Percentiles rank a stretch among this genome's conserved stretches.
These are phyloP conservation scores for Alternaria solani DNA, from an alignment of 2,329 filamentous ascomycete genomes.

Conservation along the genomic window DNA sequence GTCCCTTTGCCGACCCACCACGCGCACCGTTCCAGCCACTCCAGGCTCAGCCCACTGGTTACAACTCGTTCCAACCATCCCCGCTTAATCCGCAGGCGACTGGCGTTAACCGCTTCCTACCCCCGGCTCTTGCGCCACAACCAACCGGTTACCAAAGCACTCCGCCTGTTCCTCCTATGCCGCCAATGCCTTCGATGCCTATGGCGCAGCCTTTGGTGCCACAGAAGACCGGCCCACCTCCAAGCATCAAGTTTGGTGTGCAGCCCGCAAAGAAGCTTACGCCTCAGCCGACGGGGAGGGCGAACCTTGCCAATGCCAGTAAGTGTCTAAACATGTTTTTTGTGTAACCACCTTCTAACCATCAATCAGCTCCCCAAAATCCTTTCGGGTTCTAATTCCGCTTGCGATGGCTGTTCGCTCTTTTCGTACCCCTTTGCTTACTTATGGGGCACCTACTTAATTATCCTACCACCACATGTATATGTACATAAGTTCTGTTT, in stretches of 20 bases:
- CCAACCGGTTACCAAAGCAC: constrained; percentile 64
- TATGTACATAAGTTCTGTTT: constrained; percentile 20
- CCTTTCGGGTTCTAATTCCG: constrained; percentile 70
- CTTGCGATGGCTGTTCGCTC: not conserved
- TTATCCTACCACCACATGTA: constrained; percentile 11
- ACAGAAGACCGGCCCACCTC: constrained; percentile 85
- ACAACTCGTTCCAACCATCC: constrained; percentile 43
- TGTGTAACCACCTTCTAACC: constrained; percentile 11
- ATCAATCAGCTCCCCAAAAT: constrained; percentile 69
- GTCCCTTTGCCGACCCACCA: constrained; percentile 64
- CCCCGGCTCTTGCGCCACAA: constrained; percentile 61
- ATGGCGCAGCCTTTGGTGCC: constrained; percentile 71
- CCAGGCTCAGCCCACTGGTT: constrained; percentile 52
- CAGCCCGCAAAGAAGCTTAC: constrained; percentile 76
- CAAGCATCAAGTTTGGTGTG: constrained; percentile 88
- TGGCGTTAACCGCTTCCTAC: constrained; percentile 59
- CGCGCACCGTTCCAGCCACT: constrained; percentile 53
- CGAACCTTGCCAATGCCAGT: constrained; percentile 95
- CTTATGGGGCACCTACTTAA: not conserved
- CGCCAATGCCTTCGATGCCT: constrained; percentile 63
- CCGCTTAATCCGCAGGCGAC: constrained; percentile 63
- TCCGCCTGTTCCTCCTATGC: constrained; percentile 66
- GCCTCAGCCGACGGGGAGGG: constrained; percentile 88
- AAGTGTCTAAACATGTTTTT: constrained; percentile 62
- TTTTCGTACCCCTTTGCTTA: constrained; percentile 1